Base-by-base conservation (phyloP, 805 yeast genomes). In the Wickerhamomyces ciferrii region DNA sequence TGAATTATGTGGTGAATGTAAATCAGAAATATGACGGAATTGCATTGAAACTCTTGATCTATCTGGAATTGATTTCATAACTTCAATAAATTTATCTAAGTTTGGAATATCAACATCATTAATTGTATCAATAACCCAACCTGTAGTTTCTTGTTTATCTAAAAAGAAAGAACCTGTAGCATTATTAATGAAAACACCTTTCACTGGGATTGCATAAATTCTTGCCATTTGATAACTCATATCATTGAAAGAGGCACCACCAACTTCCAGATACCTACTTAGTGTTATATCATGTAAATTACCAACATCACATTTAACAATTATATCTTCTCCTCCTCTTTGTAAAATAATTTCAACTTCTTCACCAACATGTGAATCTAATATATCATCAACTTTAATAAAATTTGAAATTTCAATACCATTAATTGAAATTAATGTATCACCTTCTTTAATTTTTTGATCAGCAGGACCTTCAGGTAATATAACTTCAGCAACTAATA, bases 211-310 rank as follows among this genome's bases (percentile, higher is more conserved):
- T 29, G 91, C 87, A 59, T 81, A 88, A 42, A 82, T 76, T 58
- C 96, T 77, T 2, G 97, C 97, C 68, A 90, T 73, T 65, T 91
- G 97, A 62, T 91, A 91, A 43, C 95, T 84, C 53, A 91, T 67
- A 44, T 87, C 83, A 60, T 90, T 89, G 67, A 90, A 88, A 0
- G 88, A 78, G 1, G 95, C 96, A 46, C 97, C 97, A 42, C 86
- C 84, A 8, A 87, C 92, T 45, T 83, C 84, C 5, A 91, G 81
- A 61, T 79, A 89, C 52, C 90, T 73, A 58, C 76, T 78, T 27
- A 97, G 97, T 0, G 97, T 85, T 31, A 90, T 87, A 7, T 74
- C 70, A 61, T 90, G 96, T 48, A 91, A 70, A 58, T 91, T 86
- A 35, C 84, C 89, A 39, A 91, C 84, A 18, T 57, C 63, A 45